phyloP scores from a whole-genome alignment of 2,329 filamentous ascomycete species.

The Paraconiothyrium brasiliense region DNA sequence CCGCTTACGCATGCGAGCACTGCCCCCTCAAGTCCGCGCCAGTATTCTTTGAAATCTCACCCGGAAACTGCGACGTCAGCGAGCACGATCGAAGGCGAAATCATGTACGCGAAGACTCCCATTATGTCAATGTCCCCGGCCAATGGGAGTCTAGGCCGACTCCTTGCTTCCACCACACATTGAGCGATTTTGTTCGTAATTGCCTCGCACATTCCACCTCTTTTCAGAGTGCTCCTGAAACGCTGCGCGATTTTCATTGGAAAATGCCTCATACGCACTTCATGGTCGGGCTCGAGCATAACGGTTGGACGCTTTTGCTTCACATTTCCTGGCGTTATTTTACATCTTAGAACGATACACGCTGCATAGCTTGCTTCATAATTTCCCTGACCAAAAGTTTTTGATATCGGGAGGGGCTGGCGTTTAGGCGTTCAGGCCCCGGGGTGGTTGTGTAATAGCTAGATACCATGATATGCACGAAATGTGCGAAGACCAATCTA shows the following conservation, averaged over 20 bases:
- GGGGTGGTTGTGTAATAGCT: not conserved
- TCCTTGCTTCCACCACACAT: slow-evolving; percentile 43
- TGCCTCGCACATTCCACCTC: not conserved
- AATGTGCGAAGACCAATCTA: not conserved
- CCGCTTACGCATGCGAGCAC: slow-evolving; percentile 44
- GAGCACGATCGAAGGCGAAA: slow-evolving; percentile 49
- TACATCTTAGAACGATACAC: not conserved
- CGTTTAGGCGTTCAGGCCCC: not conserved
- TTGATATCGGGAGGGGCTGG: not conserved
- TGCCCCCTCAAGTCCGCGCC: slow-evolving; percentile 44
- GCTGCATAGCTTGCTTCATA: not conserved
- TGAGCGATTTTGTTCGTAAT: slow-evolving; percentile 8
- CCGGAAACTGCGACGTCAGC: slow-evolving; percentile 44
- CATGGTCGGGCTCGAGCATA: not conserved
- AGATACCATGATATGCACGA: not conserved
- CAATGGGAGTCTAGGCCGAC: slow-evolving; percentile 49
- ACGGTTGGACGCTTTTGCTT: not conserved
- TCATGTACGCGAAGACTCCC: slow-evolving; percentile 48
- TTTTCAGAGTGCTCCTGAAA: not conserved
- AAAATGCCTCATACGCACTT: not conserved
- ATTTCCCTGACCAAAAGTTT: not conserved
- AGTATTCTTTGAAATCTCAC: slow-evolving; percentile 46
- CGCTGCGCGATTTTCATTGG: not conserved
- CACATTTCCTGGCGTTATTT: slow-evolving; percentile 1
- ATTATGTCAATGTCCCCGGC: slow-evolving; percentile 44